Percentiles rank a stretch among this genome's conserved stretches.
These are phyloP conservation scores for Cruciata laevipes DNA, from an alignment of 257 asterid species.

Conservation along the genomic window DNA sequence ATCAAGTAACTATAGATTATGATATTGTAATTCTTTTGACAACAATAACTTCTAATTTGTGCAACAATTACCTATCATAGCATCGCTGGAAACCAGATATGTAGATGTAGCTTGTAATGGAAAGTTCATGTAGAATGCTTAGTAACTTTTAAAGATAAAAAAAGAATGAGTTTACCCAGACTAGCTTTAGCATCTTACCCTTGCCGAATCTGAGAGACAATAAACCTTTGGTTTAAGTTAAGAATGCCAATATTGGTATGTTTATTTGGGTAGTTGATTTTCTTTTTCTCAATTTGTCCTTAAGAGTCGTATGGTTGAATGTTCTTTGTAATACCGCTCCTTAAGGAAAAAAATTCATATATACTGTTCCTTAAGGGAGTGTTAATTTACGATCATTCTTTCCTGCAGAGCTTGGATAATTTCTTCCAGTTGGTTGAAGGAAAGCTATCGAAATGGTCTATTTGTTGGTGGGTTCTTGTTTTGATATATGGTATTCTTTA, in stretches of 20 bases:
- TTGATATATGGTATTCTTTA: background rate
- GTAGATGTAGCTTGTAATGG: background rate
- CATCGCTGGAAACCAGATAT: background rate
- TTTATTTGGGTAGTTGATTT: background rate
- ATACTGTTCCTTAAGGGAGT: background rate
- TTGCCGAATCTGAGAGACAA: conserved; percentile 1
- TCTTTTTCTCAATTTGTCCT: no score
- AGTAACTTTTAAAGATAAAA: background rate
- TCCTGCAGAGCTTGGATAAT: conserved; percentile 78
- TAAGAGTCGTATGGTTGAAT: background rate
- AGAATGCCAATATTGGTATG: background rate
- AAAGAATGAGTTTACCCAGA: background rate
- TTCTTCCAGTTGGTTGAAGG: conserved; percentile 82
- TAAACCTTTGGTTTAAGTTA: background rate
- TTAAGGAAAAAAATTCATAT: background rate
- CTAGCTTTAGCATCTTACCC: background rate
- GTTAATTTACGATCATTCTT: background rate
- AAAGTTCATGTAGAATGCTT: background rate
- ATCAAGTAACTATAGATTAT: background rate
- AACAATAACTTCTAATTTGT: background rate
- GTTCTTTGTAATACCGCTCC: background rate
- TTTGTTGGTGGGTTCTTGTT: conserved; percentile 48
- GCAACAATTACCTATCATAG: background rate
- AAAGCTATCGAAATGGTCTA: conserved; percentile 67
- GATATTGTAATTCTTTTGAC: background rate